phyloP scores from a whole-genome alignment of 768 basidiomycete species.

The Pleurotus cornucopiae region DNA sequence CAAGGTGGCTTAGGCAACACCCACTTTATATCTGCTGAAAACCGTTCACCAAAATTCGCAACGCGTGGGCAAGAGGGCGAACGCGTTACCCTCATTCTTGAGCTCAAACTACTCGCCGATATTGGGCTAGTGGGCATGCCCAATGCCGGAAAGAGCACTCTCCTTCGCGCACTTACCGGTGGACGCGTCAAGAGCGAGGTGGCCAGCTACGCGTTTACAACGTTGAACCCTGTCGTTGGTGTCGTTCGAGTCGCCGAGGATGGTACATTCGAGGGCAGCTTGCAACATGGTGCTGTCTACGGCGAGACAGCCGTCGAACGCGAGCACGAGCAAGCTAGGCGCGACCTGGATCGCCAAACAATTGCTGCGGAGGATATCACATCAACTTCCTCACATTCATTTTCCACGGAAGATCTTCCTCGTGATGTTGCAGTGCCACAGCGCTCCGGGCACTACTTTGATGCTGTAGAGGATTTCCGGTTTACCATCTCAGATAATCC shows the following conservation, averaged over 20 bases:
- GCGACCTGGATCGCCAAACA: background rate
- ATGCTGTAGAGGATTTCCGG: constrained; percentile 69
- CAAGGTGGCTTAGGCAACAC: constrained; percentile 86
- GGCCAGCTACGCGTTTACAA: constrained; percentile 92
- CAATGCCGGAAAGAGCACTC: constrained; percentile 90
- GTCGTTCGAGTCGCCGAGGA: constrained; percentile 83
- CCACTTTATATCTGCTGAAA: constrained; percentile 63
- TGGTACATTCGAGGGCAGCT: constrained; percentile 65
- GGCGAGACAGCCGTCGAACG: constrained; percentile 67
- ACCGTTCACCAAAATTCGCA: constrained; percentile 84
- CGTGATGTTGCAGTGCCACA: constrained; percentile 13
- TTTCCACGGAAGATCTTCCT: constrained; percentile 16
- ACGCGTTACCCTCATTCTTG: constrained; percentile 76
- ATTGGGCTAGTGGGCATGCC: constrained; percentile 96
- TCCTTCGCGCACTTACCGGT: constrained; percentile 85
- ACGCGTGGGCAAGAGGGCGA: constrained; percentile 76
- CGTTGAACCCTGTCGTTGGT: constrained; percentile 89
- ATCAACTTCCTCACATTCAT: background rate
- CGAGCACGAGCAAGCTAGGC: constrained; percentile 33
- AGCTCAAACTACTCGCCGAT: constrained; percentile 92
- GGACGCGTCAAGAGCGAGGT: constrained; percentile 81
- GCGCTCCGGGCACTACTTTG: constrained; percentile 47
- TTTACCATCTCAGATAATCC: constrained; percentile 98
- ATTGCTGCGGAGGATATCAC: background rate
- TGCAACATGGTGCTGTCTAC: constrained; percentile 45